Evolutionary conservation across 345 rosid species (phyloP).

Genomic region (Aegle marmelos): DNA sequence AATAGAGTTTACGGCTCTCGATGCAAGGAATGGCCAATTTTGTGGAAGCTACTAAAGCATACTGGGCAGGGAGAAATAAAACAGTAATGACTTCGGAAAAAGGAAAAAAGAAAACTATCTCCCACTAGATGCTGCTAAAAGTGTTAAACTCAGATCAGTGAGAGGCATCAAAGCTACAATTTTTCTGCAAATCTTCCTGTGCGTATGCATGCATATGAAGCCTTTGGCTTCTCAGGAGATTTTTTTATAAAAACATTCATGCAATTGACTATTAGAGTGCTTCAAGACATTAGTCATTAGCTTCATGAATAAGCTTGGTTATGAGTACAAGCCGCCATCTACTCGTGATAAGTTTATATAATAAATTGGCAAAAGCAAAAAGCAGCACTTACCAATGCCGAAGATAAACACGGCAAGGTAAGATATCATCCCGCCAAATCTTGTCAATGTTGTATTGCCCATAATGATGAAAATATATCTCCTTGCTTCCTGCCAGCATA

Average conservation of each 20-base stretch:
- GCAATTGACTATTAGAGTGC: neutral
- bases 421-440: constrained; percentile 87
- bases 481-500: constrained; percentile 60
- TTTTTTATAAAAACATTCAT: neutral
- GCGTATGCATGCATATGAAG: neutral
- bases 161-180: neutral
- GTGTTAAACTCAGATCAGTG: neutral
- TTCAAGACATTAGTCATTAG: neutral
- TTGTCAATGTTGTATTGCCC: constrained; percentile 67
- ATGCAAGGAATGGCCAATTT: neutral
- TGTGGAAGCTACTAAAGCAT: neutral
- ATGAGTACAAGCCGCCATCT: neutral
- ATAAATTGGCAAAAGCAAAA: neutral
- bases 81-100: neutral
- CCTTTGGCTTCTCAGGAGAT: neutral
- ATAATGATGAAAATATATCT: constrained; percentile 60
- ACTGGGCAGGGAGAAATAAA: neutral
- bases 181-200: neutral
- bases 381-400: constrained; percentile 66
- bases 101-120: neutral
- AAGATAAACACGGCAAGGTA: constrained; percentile 88
- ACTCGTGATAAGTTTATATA: neutral
- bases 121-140: neutral
- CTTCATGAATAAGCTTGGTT: neutral
- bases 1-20: neutral